Evolutionary conservation across 176 grass and related monocot species (phyloP).

Genomic region (Dendrocalamus sinicus): DNA sequence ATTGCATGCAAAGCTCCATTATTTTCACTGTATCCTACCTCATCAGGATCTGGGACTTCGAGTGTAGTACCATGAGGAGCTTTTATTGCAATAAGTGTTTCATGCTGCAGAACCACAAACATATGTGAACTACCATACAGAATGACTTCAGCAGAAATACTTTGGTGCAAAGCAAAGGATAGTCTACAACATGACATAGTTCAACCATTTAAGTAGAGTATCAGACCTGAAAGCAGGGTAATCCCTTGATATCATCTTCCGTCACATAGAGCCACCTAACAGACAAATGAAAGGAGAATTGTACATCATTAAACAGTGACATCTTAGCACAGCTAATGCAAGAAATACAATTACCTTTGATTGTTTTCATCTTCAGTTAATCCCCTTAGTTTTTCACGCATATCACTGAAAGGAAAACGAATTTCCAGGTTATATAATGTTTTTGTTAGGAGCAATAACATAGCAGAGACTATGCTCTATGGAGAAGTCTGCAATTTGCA

Average conservation of each 20-base stretch:
- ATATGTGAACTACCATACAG: constrained; percentile 7
- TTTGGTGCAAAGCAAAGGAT: not conserved
- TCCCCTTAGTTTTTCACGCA: constrained; percentile 79
- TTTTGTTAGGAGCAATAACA: constrained; percentile 23
- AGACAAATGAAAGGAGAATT: constrained; percentile 36
- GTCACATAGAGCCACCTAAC: constrained; percentile 96
- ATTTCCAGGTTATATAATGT: constrained; percentile 21
- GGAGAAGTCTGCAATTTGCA: constrained; percentile 26
- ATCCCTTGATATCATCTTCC: constrained; percentile 95
- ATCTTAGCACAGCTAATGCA: constrained; percentile 18
- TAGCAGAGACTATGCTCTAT: constrained; percentile 15
- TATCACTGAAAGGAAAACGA: constrained; percentile 68
- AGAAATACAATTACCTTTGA: constrained; percentile 67
- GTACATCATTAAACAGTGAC: constrained; percentile 22
- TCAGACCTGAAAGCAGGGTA: constrained; percentile 91
- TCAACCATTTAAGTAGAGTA: constrained; percentile 40
- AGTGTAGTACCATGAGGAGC: constrained; percentile 97
- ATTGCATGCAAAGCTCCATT: not conserved
- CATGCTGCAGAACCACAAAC: constrained; percentile 64
- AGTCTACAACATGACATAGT: constrained; percentile 11
- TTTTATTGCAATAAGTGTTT: constrained; percentile 98
- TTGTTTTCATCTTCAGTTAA: constrained; percentile 95
- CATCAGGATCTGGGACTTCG: constrained; percentile 96
- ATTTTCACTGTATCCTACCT: constrained; percentile 58
- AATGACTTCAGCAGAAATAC: constrained; percentile 6